Evolutionary conservation across 2,329 filamentous ascomycete species (phyloP).

Genomic region (Nannizziopsis arthrosporioides): DNA sequence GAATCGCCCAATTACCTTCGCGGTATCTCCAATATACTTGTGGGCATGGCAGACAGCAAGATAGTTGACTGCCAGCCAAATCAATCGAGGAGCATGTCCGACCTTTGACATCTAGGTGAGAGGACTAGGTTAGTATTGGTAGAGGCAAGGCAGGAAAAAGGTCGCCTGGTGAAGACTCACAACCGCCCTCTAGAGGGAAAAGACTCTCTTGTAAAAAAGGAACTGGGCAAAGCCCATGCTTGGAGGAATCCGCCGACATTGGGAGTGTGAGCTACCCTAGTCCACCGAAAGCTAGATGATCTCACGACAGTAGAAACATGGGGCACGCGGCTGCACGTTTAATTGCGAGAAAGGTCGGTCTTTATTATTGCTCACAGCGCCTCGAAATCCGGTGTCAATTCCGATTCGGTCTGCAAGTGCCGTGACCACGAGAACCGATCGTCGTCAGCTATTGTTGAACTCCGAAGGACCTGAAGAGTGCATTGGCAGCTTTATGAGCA

Average conservation of each 20-base stretch:
- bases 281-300: not conserved
- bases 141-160: not conserved
- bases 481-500: too few relatives aligned
- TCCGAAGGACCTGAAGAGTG: not conserved
- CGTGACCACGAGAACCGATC: too few relatives aligned
- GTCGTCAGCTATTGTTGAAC: not conserved
- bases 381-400: not conserved
- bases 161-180: conserved; percentile 32
- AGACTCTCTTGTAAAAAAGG: conserved; percentile 57
- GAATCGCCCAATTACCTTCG: conserved; percentile 33
- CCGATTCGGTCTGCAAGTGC: too few relatives aligned
- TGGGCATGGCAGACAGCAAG: conserved; percentile 86
- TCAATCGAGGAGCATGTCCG: conserved; percentile 46
- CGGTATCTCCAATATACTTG: conserved; percentile 64
- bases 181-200: conserved; percentile 53
- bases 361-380: too few relatives aligned
- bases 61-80: conserved; percentile 36
- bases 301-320: conserved; percentile 4
- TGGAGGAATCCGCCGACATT: conserved; percentile 3
- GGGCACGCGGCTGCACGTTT: not conserved
- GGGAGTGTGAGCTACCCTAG: conserved; percentile 1
- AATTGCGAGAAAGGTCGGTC: not conserved
- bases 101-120: conserved; percentile 44
- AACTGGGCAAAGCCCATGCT: conserved; percentile 46
- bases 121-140: not conserved